phyloP scores from a whole-genome alignment of 2,329 filamentous ascomycete species.

The Immersiporthe knoxdaviesiana region DNA sequence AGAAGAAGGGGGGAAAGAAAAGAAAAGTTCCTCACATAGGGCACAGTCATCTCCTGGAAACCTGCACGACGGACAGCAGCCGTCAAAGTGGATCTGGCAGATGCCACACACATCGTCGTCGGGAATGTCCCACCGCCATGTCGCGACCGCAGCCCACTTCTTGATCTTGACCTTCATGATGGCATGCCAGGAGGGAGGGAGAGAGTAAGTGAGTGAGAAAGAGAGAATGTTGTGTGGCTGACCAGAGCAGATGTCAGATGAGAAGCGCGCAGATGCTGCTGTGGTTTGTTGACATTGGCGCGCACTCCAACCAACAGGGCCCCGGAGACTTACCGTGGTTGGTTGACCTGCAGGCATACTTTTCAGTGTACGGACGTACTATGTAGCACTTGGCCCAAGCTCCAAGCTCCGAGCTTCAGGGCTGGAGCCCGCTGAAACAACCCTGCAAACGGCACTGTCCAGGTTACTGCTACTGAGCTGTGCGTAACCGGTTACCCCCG shows the following conservation, averaged over 20 bases:
- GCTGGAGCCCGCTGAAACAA: neutral
- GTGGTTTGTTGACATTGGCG: neutral
- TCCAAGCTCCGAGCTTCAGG: neutral
- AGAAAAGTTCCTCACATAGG: slow-evolving; percentile 66
- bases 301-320: neutral
- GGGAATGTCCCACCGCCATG: slow-evolving; percentile 97
- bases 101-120: slow-evolving; percentile 98
- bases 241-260: neutral
- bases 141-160: slow-evolving; percentile 91
- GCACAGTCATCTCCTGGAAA: slow-evolving; percentile 96
- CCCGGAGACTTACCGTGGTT: neutral
- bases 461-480: neutral
- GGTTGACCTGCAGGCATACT: too few relatives aligned
- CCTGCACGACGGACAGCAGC: slow-evolving; percentile 96
- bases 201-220: too few relatives aligned
- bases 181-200: neutral
- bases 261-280: neutral
- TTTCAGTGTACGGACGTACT: too few relatives aligned
- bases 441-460: neutral
- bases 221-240: neutral
- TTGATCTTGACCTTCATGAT: slow-evolving; percentile 94
- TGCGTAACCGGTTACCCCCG: neutral
- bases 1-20: too few relatives aligned
- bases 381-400: slow-evolving; percentile 6
- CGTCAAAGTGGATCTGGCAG: slow-evolving; percentile 96